These are phyloP conservation scores for Trichocladium antarcticum DNA, from an alignment of 495 filamentous ascomycete species.

Conservation along the genomic window DNA sequence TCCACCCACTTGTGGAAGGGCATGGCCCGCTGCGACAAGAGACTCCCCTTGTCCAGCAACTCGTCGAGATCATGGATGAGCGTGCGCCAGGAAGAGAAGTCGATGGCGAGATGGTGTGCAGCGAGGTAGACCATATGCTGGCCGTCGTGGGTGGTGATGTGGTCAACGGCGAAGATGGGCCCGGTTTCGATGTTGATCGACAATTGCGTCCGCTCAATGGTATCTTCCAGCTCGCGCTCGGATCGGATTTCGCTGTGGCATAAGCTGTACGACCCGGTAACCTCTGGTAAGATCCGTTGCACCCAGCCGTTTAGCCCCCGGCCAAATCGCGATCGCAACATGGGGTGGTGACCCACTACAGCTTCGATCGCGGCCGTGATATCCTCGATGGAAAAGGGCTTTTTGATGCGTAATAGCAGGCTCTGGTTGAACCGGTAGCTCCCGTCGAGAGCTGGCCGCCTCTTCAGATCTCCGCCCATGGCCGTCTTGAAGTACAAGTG, in stretches of 20 bases:
- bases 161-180: slow-evolving; percentile 37
- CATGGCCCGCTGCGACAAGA: slow-evolving; percentile 34
- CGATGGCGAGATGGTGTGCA: slow-evolving; percentile 58
- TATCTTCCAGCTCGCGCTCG: slow-evolving; percentile 31
- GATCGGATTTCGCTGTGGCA: slow-evolving; percentile 27
- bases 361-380: slow-evolving; percentile 46
- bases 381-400: slow-evolving; percentile 34
- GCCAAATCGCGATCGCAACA: slow-evolving; percentile 60
- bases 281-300: slow-evolving; percentile 31
- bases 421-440: slow-evolving; percentile 68
- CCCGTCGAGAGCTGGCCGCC: slow-evolving; percentile 35
- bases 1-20: slow-evolving; percentile 56
- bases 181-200: slow-evolving; percentile 34
- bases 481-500: slow-evolving; percentile 51
- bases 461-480: slow-evolving; percentile 29
- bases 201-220: slow-evolving; percentile 30
- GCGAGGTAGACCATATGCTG: slow-evolving; percentile 49
- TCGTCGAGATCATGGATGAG: slow-evolving; percentile 59
- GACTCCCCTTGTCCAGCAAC: slow-evolving; percentile 40
- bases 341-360: slow-evolving; percentile 53
- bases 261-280: slow-evolving; percentile 32
- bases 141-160: slow-evolving; percentile 41
- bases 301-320: slow-evolving; percentile 30
- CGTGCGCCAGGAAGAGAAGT: slow-evolving; percentile 60
- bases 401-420: slow-evolving; percentile 48